Base-by-base conservation (phyloP, 176 grass and related monocot genomes). In the Ananas comosus region DNA sequence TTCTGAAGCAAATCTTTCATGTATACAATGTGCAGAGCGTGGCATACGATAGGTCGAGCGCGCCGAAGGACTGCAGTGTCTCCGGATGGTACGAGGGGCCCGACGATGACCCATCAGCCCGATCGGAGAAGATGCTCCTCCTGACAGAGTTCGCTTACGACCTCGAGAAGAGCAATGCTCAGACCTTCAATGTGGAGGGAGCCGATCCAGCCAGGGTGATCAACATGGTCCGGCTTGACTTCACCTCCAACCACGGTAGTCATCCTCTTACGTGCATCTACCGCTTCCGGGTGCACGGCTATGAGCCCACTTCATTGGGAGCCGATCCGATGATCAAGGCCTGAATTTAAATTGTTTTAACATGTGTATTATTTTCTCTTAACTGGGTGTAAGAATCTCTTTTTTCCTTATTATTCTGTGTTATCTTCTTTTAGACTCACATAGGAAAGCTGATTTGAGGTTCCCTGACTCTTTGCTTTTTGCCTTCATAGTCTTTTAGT, bases 241-340 rank as follows among this genome's bases (percentile, higher is more conserved):
- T 92, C 79, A 83, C 71, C 13, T 87, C 86, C 11, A 97, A 97
- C 74, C 89, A 97, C 9, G 93, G 86, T 8, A 89, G 81, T 0
- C 82, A 64, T 4, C 66, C 70, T 12, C 71, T 83, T 33, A 97
- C 93, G 16, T 97, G 93, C 83, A 86, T 97, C 29, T 97, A 97
- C 64, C 89, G 89, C 72, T 85, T 97, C 66, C 86, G 93, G 84
- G 86, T 97, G 66, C 93, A 97, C 49, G 93, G 93, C 53, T 71
- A 27, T 11, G 84, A 92, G 64, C 86, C 93, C 10, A 69, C 50
- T 28, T 78, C 74, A 51, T 53, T 68, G 2, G 66, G 17, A 7
- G 21, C 21, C 3, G 28, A 42, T 42, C 33, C 4, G 33, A 42
- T 42, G 33, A 42, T 42, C 33, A 7, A 42, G 33, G 33, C 33